Evolutionary conservation across 495 filamentous ascomycete genomes (phyloP).

Genomic region (Staphylotrichum tortipilum): DNA sequence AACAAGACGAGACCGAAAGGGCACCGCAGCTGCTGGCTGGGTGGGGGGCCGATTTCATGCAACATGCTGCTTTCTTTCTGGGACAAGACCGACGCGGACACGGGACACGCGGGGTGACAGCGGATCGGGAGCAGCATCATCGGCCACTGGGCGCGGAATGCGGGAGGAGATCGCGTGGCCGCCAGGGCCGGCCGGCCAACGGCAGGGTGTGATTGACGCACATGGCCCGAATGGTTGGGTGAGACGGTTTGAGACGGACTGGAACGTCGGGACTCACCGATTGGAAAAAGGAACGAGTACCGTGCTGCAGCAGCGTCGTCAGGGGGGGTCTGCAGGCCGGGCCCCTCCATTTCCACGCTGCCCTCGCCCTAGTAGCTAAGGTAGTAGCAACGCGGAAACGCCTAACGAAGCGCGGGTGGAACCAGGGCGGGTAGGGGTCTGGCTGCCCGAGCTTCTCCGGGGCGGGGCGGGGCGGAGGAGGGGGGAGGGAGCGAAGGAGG

Average conservation of each 20-base stretch:
- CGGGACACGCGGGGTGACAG: not conserved
- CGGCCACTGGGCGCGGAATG: constrained; percentile 16
- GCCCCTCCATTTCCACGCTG: constrained; percentile 19
- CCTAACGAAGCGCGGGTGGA: no score
- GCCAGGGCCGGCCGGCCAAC: constrained; percentile 27
- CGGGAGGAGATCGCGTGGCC: constrained; percentile 19
- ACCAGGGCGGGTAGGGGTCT: constrained; percentile 1
- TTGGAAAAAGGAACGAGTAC: constrained; percentile 41
- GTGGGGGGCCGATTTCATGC: constrained; percentile 16
- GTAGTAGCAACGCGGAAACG: no score
- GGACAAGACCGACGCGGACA: not conserved
- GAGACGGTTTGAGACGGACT: constrained; percentile 19
- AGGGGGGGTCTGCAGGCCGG: constrained; percentile 39
- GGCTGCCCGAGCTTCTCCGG: constrained; percentile 1
- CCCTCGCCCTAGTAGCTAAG: not conserved
- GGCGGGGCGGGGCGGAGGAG: not conserved
- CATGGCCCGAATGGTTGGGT: constrained; percentile 41
- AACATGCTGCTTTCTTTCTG: no score
- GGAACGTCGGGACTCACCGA: constrained; percentile 36
- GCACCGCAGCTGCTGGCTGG: not conserved
- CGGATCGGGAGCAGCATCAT: constrained; percentile 2
- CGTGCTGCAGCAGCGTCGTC: constrained; percentile 29
- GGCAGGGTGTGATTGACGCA: constrained; percentile 27
- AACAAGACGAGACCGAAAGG: no score
- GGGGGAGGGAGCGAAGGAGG: no score